Evolutionary conservation across 495 filamentous ascomycete species (phyloP).

Genomic region (Penicillium goetzii): DNA sequence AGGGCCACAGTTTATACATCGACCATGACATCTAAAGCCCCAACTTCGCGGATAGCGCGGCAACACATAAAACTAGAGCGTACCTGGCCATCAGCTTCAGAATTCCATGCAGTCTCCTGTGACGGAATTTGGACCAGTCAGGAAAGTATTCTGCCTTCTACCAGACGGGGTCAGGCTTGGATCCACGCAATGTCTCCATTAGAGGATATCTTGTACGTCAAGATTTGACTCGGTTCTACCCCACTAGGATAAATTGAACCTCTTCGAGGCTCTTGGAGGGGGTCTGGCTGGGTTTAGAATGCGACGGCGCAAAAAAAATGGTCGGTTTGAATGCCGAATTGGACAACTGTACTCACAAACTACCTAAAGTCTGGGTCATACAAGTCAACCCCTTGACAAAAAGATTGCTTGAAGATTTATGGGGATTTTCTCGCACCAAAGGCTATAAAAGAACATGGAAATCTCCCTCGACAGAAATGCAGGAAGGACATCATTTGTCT

Average conservation of each 20-base stretch:
- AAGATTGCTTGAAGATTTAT: neutral
- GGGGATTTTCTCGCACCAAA: neutral
- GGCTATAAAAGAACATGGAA: neutral
- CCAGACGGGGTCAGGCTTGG: neutral
- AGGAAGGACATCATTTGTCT: neutral
- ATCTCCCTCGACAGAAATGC: neutral
- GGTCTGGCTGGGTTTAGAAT: neutral
- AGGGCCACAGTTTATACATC: constrained; percentile 2
- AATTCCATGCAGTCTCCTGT: neutral
- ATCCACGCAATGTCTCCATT: neutral
- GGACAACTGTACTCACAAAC: constrained; percentile 8
- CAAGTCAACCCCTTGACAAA: constrained; percentile 2
- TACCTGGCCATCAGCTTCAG: neutral
- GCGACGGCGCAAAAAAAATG: neutral
- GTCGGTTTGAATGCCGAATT: constrained; percentile 1
- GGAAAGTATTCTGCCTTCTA: neutral
- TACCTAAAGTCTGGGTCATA: neutral
- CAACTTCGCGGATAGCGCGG: constrained; percentile 9
- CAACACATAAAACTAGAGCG: constrained; percentile 2
- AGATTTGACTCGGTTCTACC: neutral
- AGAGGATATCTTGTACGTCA: neutral
- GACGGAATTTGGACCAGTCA: neutral
- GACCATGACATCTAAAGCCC: constrained; percentile 2
- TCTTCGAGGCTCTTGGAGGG: neutral
- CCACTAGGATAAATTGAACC: neutral